Conservation (phyloP, 345 rosid genomes). For the Populus davidiana region DNA sequence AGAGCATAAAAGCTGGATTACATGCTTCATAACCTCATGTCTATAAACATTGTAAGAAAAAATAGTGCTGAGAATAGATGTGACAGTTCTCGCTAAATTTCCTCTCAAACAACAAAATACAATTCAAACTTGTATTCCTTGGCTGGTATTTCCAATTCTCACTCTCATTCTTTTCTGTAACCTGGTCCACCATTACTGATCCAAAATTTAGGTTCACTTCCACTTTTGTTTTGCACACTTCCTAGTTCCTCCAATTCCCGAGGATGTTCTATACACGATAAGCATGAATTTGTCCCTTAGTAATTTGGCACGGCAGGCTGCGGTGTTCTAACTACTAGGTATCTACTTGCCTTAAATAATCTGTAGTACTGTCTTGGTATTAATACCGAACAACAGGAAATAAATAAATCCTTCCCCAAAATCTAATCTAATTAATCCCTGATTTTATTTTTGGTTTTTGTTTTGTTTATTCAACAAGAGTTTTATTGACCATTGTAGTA, state of each 20-base stretch:
- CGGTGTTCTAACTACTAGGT: constrained; percentile 52
- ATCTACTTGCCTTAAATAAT: constrained; percentile 14
- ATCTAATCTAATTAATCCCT: neutral
- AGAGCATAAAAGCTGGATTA: neutral
- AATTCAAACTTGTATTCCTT: neutral
- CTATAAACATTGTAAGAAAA: neutral
- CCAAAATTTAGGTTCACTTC: constrained; percentile 16
- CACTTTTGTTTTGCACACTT: constrained; percentile 17
- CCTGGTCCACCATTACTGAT: neutral
- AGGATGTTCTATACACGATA: constrained; percentile 40
- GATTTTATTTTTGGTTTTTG: no score
- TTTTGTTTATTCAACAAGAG: neutral
- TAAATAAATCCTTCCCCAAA: neutral
- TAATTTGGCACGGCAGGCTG: constrained; percentile 46
- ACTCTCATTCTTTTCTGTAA: neutral
- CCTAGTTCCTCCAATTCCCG: constrained; percentile 51
- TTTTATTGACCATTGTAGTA: neutral
- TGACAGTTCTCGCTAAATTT: no score
- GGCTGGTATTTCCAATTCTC: neutral
- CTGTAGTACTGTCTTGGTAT: neutral
- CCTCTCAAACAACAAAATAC: neutral
- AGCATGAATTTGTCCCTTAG: constrained; percentile 43
- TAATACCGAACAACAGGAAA: neutral
- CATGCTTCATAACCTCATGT: neutral
- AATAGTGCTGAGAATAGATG: neutral